phyloP scores from a whole-genome alignment of 2,329 filamentous ascomycete species.

The Calonectria pseudoturangicola region DNA sequence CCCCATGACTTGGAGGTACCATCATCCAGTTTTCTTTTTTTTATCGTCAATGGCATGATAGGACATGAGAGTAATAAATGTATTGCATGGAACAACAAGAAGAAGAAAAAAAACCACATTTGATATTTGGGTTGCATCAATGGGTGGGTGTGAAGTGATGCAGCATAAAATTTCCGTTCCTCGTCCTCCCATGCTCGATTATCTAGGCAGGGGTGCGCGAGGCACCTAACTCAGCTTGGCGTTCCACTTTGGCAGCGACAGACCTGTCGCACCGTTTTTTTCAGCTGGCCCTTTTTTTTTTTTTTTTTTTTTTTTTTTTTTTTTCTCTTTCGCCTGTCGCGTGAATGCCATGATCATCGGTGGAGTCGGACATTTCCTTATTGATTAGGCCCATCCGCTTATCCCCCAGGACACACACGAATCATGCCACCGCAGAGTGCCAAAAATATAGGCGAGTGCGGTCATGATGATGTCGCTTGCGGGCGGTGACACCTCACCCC shows the following conservation, averaged over 20 bases:
- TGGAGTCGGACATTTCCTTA: background rate
- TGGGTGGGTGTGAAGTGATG: background rate
- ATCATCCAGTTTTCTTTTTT: background rate
- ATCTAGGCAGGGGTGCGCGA: background rate
- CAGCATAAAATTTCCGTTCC: background rate
- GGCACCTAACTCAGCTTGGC: slow-evolving; percentile 6
- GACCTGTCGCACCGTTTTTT: slow-evolving; percentile 2
- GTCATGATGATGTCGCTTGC: background rate
- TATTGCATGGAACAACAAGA: background rate
- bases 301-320: slow-evolving; percentile 3
- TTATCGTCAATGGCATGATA: background rate
- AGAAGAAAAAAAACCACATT: background rate
- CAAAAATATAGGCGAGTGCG: background rate
- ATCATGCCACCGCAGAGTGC: background rate
- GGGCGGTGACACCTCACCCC: too few species aligned
- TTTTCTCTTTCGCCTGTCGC: background rate
- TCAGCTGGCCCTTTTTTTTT: slow-evolving; percentile 6
- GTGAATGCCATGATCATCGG: background rate
- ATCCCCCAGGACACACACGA: background rate
- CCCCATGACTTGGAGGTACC: background rate
- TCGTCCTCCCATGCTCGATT: background rate
- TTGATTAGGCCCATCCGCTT: background rate
- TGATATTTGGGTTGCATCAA: background rate
- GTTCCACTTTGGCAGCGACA: slow-evolving; percentile 4
- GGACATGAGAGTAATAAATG: slow-evolving; percentile 7